phyloP scores from a whole-genome alignment of 352 stramenopile species.

The Bremia lactucae region DNA sequence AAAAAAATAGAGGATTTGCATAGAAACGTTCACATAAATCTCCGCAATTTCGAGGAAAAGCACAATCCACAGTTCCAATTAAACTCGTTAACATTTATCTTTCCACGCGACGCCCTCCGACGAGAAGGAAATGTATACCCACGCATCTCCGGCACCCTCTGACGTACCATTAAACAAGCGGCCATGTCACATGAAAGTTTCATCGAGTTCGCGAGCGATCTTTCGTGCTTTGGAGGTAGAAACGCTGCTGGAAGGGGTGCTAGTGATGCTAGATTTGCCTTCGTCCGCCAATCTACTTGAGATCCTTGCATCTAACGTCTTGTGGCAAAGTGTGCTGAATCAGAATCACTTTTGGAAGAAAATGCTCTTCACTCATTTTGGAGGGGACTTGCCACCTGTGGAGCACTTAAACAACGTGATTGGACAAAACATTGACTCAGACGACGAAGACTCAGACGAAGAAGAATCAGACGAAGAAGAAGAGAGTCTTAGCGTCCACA shows the following conservation, averaged over 20 bases:
- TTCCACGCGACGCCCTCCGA: conserved; percentile 1
- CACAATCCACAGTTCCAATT: too few species aligned
- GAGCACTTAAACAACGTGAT: conserved; percentile 17
- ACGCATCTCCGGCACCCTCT: not conserved
- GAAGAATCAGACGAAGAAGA: conserved; percentile 12
- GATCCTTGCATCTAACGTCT: conserved; percentile 14
- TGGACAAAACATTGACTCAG: not conserved
- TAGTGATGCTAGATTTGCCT: conserved; percentile 19
- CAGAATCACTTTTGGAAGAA: conserved; percentile 18
- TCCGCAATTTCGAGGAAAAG: too few species aligned
- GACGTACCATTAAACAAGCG: conserved; percentile 10
- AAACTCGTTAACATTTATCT: too few species aligned
- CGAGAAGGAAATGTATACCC: conserved; percentile 9
- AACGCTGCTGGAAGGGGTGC: conserved; percentile 18
- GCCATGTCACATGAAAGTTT: too few species aligned
- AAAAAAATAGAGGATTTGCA: too few species aligned
- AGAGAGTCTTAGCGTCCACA: not conserved
- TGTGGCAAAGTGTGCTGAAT: conserved; percentile 15
- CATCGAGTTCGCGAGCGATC: not conserved
- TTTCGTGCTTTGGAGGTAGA: conserved; percentile 24
- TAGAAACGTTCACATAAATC: too few species aligned
- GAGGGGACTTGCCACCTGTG: conserved; percentile 6
- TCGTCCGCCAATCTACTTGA: conserved; percentile 22
- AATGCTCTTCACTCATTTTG: conserved; percentile 15
- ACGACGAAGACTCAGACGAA: conserved; percentile 8